phyloP scores from a whole-genome alignment of 2,329 filamentous ascomycete species.

The Colletotrichum lindemuthianum region DNA sequence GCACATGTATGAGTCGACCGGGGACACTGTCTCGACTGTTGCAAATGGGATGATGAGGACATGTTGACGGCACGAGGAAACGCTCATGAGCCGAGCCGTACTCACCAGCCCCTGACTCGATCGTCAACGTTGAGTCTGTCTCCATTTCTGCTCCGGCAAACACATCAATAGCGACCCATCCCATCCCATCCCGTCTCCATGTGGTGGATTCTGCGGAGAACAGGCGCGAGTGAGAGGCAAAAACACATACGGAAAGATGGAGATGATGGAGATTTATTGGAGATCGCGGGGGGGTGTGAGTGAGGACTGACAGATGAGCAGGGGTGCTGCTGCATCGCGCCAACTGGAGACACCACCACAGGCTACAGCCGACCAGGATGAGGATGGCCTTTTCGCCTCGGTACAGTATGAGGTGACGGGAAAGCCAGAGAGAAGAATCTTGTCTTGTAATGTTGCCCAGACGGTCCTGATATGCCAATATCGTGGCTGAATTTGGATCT shows the following conservation, averaged over 20 bases:
- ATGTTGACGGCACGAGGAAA: background rate
- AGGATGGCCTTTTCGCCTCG: no score
- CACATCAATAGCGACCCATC: background rate
- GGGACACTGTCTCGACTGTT: background rate
- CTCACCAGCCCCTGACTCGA: no score
- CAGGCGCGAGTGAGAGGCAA: conserved; percentile 4
- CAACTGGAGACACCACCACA: conserved; percentile 3
- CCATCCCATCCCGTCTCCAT: background rate
- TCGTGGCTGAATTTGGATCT: no score
- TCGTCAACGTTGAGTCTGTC: no score
- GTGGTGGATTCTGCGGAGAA: conserved; percentile 30
- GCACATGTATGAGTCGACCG: conserved; percentile 4
- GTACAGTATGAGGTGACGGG: no score
- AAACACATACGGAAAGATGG: background rate
- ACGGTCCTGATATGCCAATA: no score
- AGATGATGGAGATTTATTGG: conserved; percentile 27
- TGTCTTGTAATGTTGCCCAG: no score
- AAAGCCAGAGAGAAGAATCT: no score
- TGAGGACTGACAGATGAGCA: conserved; percentile 12
- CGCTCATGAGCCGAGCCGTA: background rate
- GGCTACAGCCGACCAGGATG: no score
- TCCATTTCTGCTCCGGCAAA: no score
- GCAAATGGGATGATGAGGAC: conserved; percentile 2
- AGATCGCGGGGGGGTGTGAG: conserved; percentile 31
- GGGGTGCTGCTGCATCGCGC: background rate